Base-by-base conservation (phyloP, 345 rosid genomes). In the Crucihimalaya himalaica region DNA sequence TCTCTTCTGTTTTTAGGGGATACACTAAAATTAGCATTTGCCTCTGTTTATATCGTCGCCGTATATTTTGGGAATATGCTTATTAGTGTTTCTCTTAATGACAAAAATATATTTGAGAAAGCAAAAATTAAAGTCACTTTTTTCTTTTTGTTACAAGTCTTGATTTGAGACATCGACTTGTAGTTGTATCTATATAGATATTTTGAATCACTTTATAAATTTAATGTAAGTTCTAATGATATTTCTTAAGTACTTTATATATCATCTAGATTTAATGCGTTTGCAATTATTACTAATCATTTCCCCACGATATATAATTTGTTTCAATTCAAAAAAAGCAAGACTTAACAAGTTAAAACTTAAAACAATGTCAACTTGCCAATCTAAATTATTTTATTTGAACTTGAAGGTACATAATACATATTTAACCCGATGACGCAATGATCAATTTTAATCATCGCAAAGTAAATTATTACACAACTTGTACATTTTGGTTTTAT, bases 31-130 rank as follows among this genome's bases (percentile, higher is more conserved):
- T 47, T 76, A 70, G 80, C 54, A 63, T 45, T 63, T 16, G 70
- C 18, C 56, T 60, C 63, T 68, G 70, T 53, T 68, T 68, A 21
- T 46, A 69, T 62, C 74, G 50, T 51, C 40, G 63, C 32, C 68
- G 65, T 76, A 63, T 75, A 61, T 65, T 59, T 58, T n/a, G 35
- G 78, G 56, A 67, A 75, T 68, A 67, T 68, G 74, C 79, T 58
- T 58, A 19, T 50, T 37, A 48, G 52, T 47, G 35, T 46, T 50
- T 6, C 29, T 58, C 8, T 9, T 58, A 6, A 43, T 31, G 20
- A 21, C 61, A 9, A 27, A 61, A 16, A 25, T n/a, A 39, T 5
- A 27, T 1, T 7, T 10, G 18, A 31, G 3, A 39, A 18, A 13
- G 10, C 14, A 52, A 25, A 67, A 53, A 50, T 4, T 40, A 28